Conservation (phyloP, 306 rosid species). For the Citrullus amarus region DNA sequence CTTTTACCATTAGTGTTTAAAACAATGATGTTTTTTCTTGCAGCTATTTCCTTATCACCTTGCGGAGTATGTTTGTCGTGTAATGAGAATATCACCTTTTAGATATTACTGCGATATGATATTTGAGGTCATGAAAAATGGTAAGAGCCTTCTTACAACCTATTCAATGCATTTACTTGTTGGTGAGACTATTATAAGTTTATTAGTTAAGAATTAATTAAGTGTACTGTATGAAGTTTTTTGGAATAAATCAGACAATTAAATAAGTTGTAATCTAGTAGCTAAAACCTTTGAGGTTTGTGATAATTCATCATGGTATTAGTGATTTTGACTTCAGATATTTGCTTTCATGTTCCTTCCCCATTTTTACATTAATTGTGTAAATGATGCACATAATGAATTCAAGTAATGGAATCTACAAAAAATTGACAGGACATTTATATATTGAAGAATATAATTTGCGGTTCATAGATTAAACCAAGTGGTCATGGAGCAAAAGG, state of each 20-base stretch:
- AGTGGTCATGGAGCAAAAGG: neutral
- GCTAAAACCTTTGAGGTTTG: neutral
- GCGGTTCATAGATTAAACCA: neutral
- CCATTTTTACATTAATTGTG: neutral
- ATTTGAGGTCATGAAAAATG: constrained; percentile 91
- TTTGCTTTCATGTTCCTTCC: neutral
- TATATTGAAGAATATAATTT: neutral
- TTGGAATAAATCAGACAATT: neutral
- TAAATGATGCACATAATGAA: neutral
- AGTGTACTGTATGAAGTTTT: neutral
- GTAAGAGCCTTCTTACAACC: constrained; percentile 32
- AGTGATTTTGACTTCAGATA: neutral
- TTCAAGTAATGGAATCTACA: neutral
- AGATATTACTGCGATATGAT: constrained; percentile 93
- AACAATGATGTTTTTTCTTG: constrained; percentile 29
- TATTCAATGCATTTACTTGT: constrained; percentile 1
- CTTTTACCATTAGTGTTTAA: constrained; percentile 17
- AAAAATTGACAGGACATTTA: neutral
- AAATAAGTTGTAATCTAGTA: neutral
- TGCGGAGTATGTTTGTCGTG: constrained; percentile 81
- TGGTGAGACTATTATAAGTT: neutral
- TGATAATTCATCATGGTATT: neutral
- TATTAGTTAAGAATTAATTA: neutral
- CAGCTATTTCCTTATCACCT: constrained; percentile 95
- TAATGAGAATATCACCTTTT: constrained; percentile 88